These are phyloP conservation scores for Penicillium nordicum DNA, from an alignment of 2,329 filamentous ascomycete genomes.

Conservation along the genomic window DNA sequence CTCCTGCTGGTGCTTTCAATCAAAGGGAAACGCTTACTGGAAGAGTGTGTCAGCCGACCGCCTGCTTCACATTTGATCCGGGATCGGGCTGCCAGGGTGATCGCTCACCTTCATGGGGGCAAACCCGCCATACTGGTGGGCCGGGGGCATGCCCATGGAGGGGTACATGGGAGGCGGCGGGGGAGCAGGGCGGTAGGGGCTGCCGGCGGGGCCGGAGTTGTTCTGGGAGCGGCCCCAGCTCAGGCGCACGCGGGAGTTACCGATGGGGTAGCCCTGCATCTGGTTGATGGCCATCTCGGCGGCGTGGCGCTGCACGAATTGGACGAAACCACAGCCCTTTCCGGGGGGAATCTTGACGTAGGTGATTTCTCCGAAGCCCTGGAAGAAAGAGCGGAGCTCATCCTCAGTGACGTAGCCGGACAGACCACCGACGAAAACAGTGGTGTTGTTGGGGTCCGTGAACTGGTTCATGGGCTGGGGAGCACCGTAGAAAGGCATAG, in stretches of 20 bases:
- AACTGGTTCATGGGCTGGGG: constrained; percentile 97
- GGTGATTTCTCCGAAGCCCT: constrained; percentile 98
- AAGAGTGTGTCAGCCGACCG: constrained; percentile 28
- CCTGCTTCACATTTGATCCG: constrained; percentile 29
- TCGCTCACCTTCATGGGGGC: constrained; percentile 63
- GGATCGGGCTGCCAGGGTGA: constrained; percentile 29
- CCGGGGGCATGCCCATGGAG: constrained; percentile 64
- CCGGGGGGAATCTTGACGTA: constrained; percentile 99
- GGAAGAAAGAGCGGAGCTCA: constrained; percentile 99
- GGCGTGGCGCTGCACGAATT: constrained; percentile 97
- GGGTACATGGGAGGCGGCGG: constrained; percentile 68
- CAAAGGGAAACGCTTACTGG: constrained; percentile 39
- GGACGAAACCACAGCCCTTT: constrained; percentile 98
- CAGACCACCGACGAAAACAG: constrained; percentile 94
- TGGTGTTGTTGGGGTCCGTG: constrained; percentile 99
- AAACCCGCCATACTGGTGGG: constrained; percentile 61
- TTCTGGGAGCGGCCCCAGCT: constrained; percentile 98
- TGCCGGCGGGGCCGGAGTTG: constrained; percentile 94
- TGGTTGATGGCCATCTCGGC: constrained; percentile 99
- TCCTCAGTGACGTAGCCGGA: constrained; percentile 99
- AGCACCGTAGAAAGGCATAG: constrained; percentile 62
- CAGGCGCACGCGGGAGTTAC: constrained; percentile 94
- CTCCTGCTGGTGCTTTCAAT: constrained; percentile 45
- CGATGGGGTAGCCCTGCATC: constrained; percentile 99
- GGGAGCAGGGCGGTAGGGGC: constrained; percentile 92